These are phyloP conservation scores for Silybum marianum DNA, from an alignment of 129 eudicot species.

Conservation along the genomic window DNA sequence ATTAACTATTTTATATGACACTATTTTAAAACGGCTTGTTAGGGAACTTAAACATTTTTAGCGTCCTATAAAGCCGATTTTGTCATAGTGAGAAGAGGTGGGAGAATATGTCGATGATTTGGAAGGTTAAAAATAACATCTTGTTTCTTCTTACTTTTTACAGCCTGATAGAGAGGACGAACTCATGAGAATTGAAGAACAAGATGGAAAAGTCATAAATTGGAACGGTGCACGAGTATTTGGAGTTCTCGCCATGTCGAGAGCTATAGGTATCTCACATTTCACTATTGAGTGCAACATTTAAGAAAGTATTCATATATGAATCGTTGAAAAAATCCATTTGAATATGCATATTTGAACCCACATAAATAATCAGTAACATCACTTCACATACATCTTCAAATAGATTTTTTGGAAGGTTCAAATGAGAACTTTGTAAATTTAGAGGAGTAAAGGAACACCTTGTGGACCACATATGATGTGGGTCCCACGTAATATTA, in stretches of 20 bases:
- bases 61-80: neutral
- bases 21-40: neutral
- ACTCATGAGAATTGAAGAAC: conserved; percentile 59
- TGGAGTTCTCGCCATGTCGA: conserved; percentile 86
- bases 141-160: conserved; percentile 30
- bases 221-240: conserved; percentile 77
- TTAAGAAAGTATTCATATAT: neutral
- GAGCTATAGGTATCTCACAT: conserved; percentile 64
- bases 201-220: conserved; percentile 61
- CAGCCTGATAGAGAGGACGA: conserved; percentile 82
- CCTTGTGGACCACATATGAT: too few relatives aligned
- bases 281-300: neutral
- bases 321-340: neutral
- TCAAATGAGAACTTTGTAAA: too few relatives aligned
- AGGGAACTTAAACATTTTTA: neutral
- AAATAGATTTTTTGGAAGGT: too few relatives aligned
- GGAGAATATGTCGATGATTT: neutral
- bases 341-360: neutral
- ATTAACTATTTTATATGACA: too few relatives aligned
- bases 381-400: neutral
- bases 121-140: neutral
- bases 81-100: neutral
- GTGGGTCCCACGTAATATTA: too few relatives aligned
- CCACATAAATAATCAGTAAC: neutral
- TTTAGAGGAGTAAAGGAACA: too few relatives aligned